Conservation (phyloP, 2,329 filamentous ascomycete species). For the Fusarium sororula region DNA sequence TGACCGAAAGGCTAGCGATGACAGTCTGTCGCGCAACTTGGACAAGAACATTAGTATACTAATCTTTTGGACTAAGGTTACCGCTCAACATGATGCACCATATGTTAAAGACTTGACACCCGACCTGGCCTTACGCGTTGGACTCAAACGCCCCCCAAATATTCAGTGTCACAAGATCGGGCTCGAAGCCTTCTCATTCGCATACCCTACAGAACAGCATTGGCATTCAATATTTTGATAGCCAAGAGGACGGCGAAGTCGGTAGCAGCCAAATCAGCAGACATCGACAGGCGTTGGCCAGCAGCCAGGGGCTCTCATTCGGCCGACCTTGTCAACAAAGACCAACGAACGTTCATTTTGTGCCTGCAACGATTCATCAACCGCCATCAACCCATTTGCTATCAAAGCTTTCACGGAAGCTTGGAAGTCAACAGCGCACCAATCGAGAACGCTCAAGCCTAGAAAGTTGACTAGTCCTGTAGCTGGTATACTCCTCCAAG, state of each 20-base stretch:
- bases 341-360: fast-evolving
- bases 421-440: no score
- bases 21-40: fast-evolving
- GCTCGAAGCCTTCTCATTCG: no score
- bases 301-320: fast-evolving
- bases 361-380: no score
- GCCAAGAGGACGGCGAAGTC: fast-evolving
- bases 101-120: fast-evolving
- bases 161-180: fast-evolving
- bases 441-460: fast-evolving
- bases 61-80: fast-evolving
- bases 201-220: no score
- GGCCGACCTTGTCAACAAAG: fast-evolving
- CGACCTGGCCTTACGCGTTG: no score
- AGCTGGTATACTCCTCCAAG: no score
- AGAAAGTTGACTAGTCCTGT: fast-evolving
- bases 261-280: no score
- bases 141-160: fast-evolving
- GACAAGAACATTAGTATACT: fast-evolving
- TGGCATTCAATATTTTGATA: fast-evolving
- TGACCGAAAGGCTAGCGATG: no score
- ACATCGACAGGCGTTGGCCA: fast-evolving
- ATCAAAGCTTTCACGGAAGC: fast-evolving
- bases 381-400: fast-evolving
- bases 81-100: no score